These are phyloP conservation scores for Phytopythium mirpurense DNA, from an alignment of 352 stramenopile genomes.

Conservation along the genomic window DNA sequence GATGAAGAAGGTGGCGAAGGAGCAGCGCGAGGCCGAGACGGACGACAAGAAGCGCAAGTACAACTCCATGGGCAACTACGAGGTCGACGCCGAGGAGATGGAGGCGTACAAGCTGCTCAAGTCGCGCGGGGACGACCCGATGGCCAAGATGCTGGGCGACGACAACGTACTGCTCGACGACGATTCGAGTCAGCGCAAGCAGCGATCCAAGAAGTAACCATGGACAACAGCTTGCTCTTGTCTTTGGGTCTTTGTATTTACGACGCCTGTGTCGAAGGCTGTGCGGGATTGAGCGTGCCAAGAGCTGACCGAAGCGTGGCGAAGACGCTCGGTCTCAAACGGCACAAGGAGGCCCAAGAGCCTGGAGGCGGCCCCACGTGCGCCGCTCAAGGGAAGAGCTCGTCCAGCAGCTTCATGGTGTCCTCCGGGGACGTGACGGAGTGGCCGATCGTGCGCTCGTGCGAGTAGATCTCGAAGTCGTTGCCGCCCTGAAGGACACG, in stretches of 20 bases:
- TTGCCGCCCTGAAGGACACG: constrained; percentile 97
- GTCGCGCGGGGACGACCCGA: constrained; percentile 87
- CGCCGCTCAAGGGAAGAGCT: constrained; percentile 89
- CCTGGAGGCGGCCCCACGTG: not conserved
- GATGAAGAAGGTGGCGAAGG: constrained; percentile 68
- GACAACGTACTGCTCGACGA: constrained; percentile 46
- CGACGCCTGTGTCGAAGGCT: not conserved
- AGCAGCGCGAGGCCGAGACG: constrained; percentile 41
- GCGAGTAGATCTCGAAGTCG: constrained; percentile 98
- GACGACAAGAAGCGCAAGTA: constrained; percentile 93
- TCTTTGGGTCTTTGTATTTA: constrained; percentile 6
- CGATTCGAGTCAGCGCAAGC: constrained; percentile 19
- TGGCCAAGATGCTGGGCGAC: constrained; percentile 88
- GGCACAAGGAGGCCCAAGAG: not conserved
- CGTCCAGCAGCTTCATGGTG: constrained; percentile 95
- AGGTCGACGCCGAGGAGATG: constrained; percentile 95
- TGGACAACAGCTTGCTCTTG: not conserved
- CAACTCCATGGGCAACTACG: constrained; percentile 88
- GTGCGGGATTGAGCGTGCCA: not conserved
- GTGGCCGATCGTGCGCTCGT: constrained; percentile 96
- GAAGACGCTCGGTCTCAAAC: no score
- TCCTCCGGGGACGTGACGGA: constrained; percentile 95
- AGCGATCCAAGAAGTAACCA: constrained; percentile 11
- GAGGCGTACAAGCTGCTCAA: constrained; percentile 94
- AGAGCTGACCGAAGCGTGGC: not conserved